Percentiles rank a stretch among this genome's conserved stretches.
phyloP scores from a whole-genome alignment of 2,329 filamentous ascomycete genomes.

The Sclerotinia sclerotiorum region DNA sequence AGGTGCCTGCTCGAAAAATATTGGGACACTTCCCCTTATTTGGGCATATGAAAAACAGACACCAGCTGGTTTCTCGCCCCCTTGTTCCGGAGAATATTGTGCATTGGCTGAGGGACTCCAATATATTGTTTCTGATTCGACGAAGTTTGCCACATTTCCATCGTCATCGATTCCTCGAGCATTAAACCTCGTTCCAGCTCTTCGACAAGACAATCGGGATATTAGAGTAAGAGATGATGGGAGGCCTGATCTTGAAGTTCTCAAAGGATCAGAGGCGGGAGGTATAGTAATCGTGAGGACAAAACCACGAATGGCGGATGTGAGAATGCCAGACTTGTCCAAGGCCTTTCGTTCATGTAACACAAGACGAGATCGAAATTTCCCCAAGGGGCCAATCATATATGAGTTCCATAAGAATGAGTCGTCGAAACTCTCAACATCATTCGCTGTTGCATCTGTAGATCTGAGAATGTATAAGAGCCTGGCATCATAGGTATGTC shows the following conservation, averaged over 20 bases:
- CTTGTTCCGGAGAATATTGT: constrained; percentile 28
- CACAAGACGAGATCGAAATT: constrained; percentile 81
- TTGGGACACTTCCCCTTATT: constrained; percentile 85
- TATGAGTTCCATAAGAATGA: constrained; percentile 97
- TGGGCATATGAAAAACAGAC: constrained; percentile 92
- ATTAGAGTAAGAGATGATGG: constrained; percentile 87
- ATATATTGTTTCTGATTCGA: constrained; percentile 94
- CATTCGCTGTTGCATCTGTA: constrained; percentile 74
- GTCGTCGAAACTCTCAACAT: constrained; percentile 89
- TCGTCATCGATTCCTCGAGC: constrained; percentile 97
- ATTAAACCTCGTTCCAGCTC: constrained; percentile 94
- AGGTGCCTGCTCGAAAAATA: constrained; percentile 95
- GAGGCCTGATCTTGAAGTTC: constrained; percentile 64
- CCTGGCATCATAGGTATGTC: constrained; percentile 15
- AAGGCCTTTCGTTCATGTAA: constrained; percentile 72
- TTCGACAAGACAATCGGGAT: constrained; percentile 83
- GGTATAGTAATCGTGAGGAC: constrained; percentile 85
- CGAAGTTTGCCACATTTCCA: constrained; percentile 96
- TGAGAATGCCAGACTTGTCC: constrained; percentile 85
- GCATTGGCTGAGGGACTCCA: constrained; percentile 64
- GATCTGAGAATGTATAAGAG: constrained; percentile 51
- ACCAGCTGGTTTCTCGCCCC: constrained; percentile 45
- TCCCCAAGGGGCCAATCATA: constrained; percentile 90
- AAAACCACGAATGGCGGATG: constrained; percentile 91
- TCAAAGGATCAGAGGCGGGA: constrained; percentile 69